phyloP scores from a whole-genome alignment of 176 grass and related monocot species.

The Aegilops longissima region DNA sequence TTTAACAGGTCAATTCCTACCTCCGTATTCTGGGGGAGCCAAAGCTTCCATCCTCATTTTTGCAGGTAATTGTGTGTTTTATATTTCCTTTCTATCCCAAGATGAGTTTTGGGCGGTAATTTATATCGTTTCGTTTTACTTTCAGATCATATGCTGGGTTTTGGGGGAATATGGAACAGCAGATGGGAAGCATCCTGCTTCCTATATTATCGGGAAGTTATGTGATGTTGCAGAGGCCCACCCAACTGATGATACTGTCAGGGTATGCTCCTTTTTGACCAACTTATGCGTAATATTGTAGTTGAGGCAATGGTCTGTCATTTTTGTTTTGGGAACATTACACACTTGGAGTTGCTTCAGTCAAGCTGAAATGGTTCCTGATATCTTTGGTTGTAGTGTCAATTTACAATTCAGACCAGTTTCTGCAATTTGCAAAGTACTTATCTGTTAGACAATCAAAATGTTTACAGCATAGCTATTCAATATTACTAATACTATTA shows the following conservation, averaged over 20 bases:
- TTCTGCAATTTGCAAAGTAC: not conserved
- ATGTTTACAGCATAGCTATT: not conserved
- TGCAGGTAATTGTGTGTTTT: constrained; percentile 64
- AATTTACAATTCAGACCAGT: not conserved
- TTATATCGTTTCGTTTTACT: constrained; percentile 30
- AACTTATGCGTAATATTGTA: not conserved
- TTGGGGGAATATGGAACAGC: constrained; percentile 95
- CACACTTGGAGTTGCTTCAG: constrained; percentile 10
- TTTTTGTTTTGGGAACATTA: constrained; percentile 5
- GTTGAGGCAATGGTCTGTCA: not conserved
- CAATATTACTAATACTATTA: not conserved
- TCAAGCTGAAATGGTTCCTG: not conserved
- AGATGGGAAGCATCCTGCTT: constrained; percentile 86
- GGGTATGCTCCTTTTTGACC: constrained; percentile 45
- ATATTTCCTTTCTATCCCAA: constrained; percentile 20
- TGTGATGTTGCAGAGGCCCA: constrained; percentile 97
- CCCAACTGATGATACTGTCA: constrained; percentile 89
- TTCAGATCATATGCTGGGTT: constrained; percentile 99
- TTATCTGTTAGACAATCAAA: not conserved
- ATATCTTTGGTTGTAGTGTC: not conserved
- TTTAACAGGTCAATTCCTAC: constrained; percentile 92
- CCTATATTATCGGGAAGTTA: constrained; percentile 93
- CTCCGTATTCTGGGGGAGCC: constrained; percentile 90
- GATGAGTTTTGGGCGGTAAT: not conserved
- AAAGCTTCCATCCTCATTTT: constrained; percentile 97